Percentiles rank a stretch among this genome's conserved stretches.
These are phyloP conservation scores for Phytophthora tentaculata DNA, from an alignment of 352 stramenopile genomes.

Conservation along the genomic window DNA sequence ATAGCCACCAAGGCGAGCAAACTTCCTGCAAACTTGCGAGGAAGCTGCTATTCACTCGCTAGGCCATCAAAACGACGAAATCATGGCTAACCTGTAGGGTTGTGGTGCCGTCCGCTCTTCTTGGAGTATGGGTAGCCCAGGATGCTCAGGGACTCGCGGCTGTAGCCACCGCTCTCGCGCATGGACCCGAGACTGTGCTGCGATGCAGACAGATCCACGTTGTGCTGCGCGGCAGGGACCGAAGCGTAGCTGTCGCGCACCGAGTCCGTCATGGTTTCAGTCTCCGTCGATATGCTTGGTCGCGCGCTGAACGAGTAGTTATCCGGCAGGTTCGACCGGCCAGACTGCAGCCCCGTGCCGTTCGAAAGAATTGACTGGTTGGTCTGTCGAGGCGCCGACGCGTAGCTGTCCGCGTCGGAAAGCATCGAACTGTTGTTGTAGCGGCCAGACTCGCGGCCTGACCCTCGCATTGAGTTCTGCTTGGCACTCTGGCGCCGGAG, in stretches of 20 bases:
- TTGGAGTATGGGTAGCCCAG: constrained; percentile 86
- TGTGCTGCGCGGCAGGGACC: constrained; percentile 14
- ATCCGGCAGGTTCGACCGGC: constrained; percentile 20
- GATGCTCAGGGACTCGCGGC: constrained; percentile 78
- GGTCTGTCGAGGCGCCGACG: constrained; percentile 34
- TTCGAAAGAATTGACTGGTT: constrained; percentile 43
- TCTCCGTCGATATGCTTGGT: constrained; percentile 17
- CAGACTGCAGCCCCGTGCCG: constrained; percentile 29
- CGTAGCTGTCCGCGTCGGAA: constrained; percentile 42
- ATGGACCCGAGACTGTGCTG: constrained; percentile 45
- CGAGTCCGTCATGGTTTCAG: constrained; percentile 16
- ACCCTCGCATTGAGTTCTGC: constrained; percentile 43
- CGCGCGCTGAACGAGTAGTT: constrained; percentile 26
- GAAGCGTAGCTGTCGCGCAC: constrained; percentile 33
- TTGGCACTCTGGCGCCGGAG: constrained; percentile 47
- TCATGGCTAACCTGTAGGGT: constrained; percentile 47
- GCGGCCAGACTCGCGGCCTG: constrained; percentile 27
- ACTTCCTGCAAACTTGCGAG: constrained; percentile 29
- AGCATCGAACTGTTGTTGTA: constrained; percentile 33
- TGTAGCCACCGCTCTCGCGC: constrained; percentile 70
- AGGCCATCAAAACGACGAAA: constrained; percentile 20
- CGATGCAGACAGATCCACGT: constrained; percentile 33
- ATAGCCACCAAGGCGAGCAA: constrained; percentile 19
- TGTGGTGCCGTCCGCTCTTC: constrained; percentile 70
- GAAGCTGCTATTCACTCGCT: constrained; percentile 34